Evolutionary conservation across 2,329 filamentous ascomycete species (phyloP).

Genomic region (Calycina marina): DNA sequence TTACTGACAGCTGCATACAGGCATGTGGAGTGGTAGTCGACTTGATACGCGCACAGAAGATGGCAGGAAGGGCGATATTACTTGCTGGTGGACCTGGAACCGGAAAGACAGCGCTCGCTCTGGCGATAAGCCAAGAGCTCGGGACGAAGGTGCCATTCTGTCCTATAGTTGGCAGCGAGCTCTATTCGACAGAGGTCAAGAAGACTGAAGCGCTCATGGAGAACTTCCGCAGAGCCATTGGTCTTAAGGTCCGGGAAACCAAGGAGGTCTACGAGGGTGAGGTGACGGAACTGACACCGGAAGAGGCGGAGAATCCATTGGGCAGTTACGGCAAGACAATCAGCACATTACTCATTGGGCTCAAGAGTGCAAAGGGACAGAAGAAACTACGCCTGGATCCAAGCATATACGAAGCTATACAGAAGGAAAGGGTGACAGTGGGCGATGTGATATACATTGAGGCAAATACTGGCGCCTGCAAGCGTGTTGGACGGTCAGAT

Average conservation of each 20-base stretch:
- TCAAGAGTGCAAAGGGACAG: conserved; percentile 91
- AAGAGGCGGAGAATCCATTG: conserved; percentile 94
- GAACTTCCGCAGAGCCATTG: conserved; percentile 94
- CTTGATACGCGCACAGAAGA: conserved; percentile 89
- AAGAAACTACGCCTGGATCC: conserved; percentile 96
- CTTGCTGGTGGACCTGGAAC: conserved; percentile 91
- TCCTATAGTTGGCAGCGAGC: conserved; percentile 93
- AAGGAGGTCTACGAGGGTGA: conserved; percentile 99
- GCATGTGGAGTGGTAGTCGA: conserved; percentile 94
- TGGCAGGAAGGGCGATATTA: conserved; percentile 87
- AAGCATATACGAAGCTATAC: conserved; percentile 97
- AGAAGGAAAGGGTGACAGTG: conserved; percentile 91
- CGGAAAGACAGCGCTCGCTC: conserved; percentile 89
- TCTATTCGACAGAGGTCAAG: conserved; percentile 97
- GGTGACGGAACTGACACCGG: conserved; percentile 91
- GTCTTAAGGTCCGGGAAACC: conserved; percentile 90
- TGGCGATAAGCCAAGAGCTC: conserved; percentile 91
- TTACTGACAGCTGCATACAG: conserved; percentile 76
- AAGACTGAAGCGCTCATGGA: conserved; percentile 99
- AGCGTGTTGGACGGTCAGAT: conserved; percentile 88
- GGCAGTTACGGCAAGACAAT: conserved; percentile 97
- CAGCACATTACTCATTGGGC: conserved; percentile 80
- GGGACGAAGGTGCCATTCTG: conserved; percentile 98
- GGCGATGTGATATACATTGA: conserved; percentile 99
- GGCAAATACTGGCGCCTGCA: conserved; percentile 95